Percentiles rank a stretch among this genome's conserved stretches.
phyloP scores from a whole-genome alignment of 108 stramenopile genomes.

The Cyclotella distinguenda region DNA sequence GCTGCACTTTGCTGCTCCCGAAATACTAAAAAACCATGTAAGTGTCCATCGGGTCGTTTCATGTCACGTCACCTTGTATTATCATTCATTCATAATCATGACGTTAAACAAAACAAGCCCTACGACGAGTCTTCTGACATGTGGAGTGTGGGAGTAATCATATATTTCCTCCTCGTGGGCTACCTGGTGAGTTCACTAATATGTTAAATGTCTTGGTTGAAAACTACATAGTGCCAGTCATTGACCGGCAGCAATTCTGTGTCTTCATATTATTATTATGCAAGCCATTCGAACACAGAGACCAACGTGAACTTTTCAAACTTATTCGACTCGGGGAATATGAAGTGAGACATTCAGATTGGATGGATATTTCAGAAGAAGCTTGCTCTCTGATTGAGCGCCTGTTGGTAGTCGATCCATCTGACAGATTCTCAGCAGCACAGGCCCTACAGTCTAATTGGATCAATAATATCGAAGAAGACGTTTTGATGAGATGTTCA shows the following conservation, averaged over 20 bases:
- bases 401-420: constrained; percentile 52
- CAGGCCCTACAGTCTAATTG: constrained; percentile 57
- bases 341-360: constrained; percentile 40
- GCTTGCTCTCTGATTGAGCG: constrained; percentile 47
- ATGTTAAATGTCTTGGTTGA: not conserved
- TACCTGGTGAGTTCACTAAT: constrained; percentile 35
- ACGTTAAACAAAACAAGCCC: constrained; percentile 25
- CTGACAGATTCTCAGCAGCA: constrained; percentile 38
- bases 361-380: constrained; percentile 45
- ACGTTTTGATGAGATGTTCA: constrained; percentile 2
- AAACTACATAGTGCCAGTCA: not conserved
- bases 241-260: not conserved
- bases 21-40: constrained; percentile 56
- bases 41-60: not conserved
- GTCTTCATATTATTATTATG: not conserved
- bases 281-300: constrained; percentile 37
- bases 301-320: constrained; percentile 32
- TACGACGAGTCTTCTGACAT: constrained; percentile 87
- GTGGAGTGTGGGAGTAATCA: constrained; percentile 94
- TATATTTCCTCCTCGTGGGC: constrained; percentile 88
- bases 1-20: constrained; percentile 74
- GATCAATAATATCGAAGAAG: constrained; percentile 31
- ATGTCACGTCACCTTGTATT: not conserved
- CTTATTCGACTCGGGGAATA: constrained; percentile 39
- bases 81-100: not conserved